Percentiles rank a stretch among this genome's conserved stretches.
These are phyloP conservation scores for Boletus sp. DNA, from an alignment of 768 basidiomycete genomes.

Conservation along the genomic window DNA sequence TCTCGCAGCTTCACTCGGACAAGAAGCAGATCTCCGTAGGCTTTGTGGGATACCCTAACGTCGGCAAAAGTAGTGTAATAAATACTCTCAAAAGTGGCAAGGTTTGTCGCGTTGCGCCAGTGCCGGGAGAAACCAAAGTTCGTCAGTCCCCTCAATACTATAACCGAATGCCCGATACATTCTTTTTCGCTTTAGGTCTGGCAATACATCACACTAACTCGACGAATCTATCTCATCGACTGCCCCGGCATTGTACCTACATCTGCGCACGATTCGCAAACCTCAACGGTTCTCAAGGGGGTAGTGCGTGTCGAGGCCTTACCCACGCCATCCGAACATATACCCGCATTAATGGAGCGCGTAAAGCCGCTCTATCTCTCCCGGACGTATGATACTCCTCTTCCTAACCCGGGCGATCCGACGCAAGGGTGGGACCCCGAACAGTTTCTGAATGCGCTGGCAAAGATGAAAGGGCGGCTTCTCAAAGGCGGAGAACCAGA, in stretches of 20 bases:
- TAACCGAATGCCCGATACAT: neutral
- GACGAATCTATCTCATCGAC: conserved; percentile 97
- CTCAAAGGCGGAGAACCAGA: conserved; percentile 96
- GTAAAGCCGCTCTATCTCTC: conserved; percentile 93
- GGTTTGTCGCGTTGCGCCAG: conserved; percentile 94
- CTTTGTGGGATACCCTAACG: conserved; percentile 97
- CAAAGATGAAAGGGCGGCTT: conserved; percentile 87
- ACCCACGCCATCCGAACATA: conserved; percentile 88
- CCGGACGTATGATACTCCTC: conserved; percentile 73
- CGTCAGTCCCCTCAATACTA: conserved; percentile 1
- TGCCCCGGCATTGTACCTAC: conserved; percentile 98
- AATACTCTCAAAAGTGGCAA: conserved; percentile 98
- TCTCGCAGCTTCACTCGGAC: conserved; percentile 94
- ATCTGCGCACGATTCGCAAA: conserved; percentile 86
- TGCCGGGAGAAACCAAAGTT: conserved; percentile 95
- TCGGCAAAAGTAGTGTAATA: conserved; percentile 96
- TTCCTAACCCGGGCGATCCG: conserved; percentile 56
- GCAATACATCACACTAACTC: conserved; percentile 98
- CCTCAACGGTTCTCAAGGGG: conserved; percentile 91
- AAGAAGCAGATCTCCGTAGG: conserved; percentile 99
- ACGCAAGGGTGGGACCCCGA: conserved; percentile 66
- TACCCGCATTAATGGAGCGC: conserved; percentile 81
- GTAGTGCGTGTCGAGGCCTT: conserved; percentile 96
- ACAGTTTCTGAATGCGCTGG: conserved; percentile 79
- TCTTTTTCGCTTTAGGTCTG: conserved; percentile 58